Evolutionary conservation across 257 asterid genomes (phyloP).

Genomic region (Solanum stenotomum): DNA sequence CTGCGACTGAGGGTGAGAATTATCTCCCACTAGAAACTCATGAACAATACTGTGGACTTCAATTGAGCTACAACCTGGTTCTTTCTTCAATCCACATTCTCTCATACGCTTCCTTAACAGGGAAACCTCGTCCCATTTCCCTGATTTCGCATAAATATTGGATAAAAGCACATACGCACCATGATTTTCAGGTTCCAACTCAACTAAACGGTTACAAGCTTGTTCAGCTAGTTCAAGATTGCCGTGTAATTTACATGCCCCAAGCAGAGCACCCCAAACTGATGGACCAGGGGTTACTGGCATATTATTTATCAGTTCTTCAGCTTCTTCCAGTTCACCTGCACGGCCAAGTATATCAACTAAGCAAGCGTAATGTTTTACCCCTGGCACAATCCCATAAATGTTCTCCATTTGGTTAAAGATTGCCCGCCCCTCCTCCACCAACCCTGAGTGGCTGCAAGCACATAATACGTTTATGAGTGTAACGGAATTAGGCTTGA

Average conservation of each 20-base stretch:
- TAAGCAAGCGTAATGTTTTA: constrained; percentile 71
- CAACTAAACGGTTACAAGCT: constrained; percentile 42
- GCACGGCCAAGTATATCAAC: constrained; percentile 85
- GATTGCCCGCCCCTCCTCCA: constrained; percentile 43
- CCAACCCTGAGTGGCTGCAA: constrained; percentile 76
- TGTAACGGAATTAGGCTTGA: constrained; percentile 57
- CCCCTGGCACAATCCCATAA: constrained; percentile 35
- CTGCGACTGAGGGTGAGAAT: constrained; percentile 36
- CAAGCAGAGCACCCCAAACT: constrained; percentile 77
- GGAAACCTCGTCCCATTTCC: constrained; percentile 59
- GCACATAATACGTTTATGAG: constrained; percentile 63
- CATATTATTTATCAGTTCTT: constrained; percentile 46
- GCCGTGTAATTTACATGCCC: constrained; percentile 56
- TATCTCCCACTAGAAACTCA: constrained; percentile 63
- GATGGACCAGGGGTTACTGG: constrained; percentile 42
- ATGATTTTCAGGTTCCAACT: constrained; percentile 60
- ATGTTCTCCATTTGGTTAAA: constrained; percentile 46
- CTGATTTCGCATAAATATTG: constrained; percentile 53
- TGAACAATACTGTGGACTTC: constrained; percentile 58
- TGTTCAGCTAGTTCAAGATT: constrained; percentile 48
- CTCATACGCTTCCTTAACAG: constrained; percentile 51
- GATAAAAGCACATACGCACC: constrained; percentile 61
- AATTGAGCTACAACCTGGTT: constrained; percentile 77
- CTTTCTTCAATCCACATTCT: constrained; percentile 62
- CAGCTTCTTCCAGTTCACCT: constrained; percentile 52